Evolutionary conservation across 1,139 yeast genomes (phyloP).

Genomic region (Yamadazyma trypodendri): DNA sequence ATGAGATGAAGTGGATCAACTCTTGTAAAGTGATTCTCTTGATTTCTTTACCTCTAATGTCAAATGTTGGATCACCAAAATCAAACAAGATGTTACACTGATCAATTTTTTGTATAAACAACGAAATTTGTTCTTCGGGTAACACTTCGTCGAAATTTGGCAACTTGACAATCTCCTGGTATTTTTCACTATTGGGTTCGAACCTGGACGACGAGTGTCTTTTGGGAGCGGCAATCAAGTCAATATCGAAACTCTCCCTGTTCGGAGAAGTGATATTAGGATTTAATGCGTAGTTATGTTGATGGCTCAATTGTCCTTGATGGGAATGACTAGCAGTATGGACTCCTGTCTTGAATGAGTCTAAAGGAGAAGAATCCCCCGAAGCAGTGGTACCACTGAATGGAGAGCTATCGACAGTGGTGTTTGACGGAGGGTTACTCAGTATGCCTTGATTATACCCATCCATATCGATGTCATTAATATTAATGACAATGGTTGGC

Average conservation of each 20-base stretch:
- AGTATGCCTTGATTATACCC: constrained; percentile 13
- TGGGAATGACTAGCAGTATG: constrained; percentile 27
- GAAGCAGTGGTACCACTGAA: not conserved
- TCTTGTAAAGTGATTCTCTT: constrained; percentile 86
- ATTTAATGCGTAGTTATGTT: constrained; percentile 34
- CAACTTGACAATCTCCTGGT: constrained; percentile 68
- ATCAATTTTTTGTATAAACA: constrained; percentile 84
- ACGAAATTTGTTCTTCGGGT: constrained; percentile 77
- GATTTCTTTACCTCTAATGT: constrained; percentile 88
- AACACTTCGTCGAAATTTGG: constrained; percentile 91
- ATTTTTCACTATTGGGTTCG: constrained; percentile 71
- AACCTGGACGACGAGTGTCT: constrained; percentile 93
- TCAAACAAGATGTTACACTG: constrained; percentile 95
- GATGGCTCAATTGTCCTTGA: constrained; percentile 20
- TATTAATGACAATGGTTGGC: constrained; percentile 20
- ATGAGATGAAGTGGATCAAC: constrained; percentile 81
- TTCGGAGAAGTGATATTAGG: constrained; percentile 48
- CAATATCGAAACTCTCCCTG: constrained; percentile 44
- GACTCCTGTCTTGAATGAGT: constrained; percentile 15
- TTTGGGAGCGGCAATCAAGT: constrained; percentile 65
- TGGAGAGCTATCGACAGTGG: not conserved
- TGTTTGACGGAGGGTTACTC: not conserved
- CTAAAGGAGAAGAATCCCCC: constrained; percentile 9
- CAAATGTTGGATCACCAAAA: constrained; percentile 89
- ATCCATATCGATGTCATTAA: constrained; percentile 22